Base-by-base conservation (phyloP, 2,329 filamentous ascomycete genomes). In the Aspergillus luchuensis region DNA sequence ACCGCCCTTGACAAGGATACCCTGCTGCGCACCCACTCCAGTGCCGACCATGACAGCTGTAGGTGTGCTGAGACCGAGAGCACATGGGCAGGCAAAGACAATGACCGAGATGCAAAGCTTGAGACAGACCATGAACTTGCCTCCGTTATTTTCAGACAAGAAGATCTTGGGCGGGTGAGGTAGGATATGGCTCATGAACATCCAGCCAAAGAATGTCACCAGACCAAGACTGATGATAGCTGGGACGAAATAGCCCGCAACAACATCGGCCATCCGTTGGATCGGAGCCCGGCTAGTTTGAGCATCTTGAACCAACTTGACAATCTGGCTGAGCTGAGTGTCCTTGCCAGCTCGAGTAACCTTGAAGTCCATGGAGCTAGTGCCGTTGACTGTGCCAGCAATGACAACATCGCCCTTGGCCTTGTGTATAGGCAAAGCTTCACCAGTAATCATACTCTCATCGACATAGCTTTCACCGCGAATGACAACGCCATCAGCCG, bases 1-100 rank as follows among this genome's bases (percentile, higher is more conserved):
- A 58, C 95, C 95, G 57, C 95, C 94, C 79, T 99, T 99, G 75
- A 98, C 92, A n/a, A 99, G 82, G 68, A 99, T 99, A 23, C 95
- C 95, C 68, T 97, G 90, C 76, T 97, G 91, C 2, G 95, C 95
- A 54, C 95, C 95, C 33, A 97, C 88, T 61, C 95, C 95, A n/a
- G 95, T 98, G 47, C 95, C 95, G 30, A 99, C 95, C 95, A 99
- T 98, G 74, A 99, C 93, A 2, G 95, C 95, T 0, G 95, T 99
- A 2, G 95, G 95, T 1, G 95, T 98, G 23, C 92, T 93, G 17
- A 99, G 84, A 58, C 95, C 95, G n/a, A 99, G 86, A 1, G 95
- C 95, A 73, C 95, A 99, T 17, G 95, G 95, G 72, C 95, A 99
- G 4, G 95, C 95, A 75, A 99, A 97, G 19, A 98, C 95, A 72